Evolutionary conservation across 2,329 filamentous ascomycete species (phyloP).

Genomic region (Ilyonectria robusta): DNA sequence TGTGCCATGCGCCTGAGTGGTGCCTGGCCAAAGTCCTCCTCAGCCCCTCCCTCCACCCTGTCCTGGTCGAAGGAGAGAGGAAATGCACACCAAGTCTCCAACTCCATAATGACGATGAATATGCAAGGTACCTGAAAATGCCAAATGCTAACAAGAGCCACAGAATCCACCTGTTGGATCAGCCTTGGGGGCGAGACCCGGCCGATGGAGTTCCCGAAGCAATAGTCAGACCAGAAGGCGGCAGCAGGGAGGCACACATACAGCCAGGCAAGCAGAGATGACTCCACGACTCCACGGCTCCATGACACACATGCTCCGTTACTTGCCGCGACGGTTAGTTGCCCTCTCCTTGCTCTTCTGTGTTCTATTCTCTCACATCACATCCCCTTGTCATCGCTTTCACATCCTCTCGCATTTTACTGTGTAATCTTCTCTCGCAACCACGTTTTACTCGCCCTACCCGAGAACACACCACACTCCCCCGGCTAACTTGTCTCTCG

Average conservation of each 20-base stretch:
- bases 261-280: not conserved
- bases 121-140: slow-evolving; percentile 27
- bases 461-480: not conserved
- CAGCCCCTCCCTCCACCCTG: slow-evolving; percentile 23
- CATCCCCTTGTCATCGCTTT: not conserved
- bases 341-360: not conserved
- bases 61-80: slow-evolving; percentile 17
- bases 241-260: not conserved
- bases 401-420: not conserved
- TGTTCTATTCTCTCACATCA: not conserved
- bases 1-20: slow-evolving; percentile 12
- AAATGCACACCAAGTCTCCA: not conserved
- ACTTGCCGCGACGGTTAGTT: not conserved
- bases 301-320: not conserved
- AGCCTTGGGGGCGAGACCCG: slow-evolving; percentile 31
- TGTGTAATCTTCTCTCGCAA: not conserved
- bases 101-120: slow-evolving; percentile 13
- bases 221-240: slow-evolving; percentile 32
- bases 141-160: slow-evolving; percentile 19
- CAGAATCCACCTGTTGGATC: slow-evolving; percentile 27
- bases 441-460: not conserved
- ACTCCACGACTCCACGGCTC: not conserved
- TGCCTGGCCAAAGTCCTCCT: slow-evolving; percentile 10
- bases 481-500: slow-evolving; percentile 12
- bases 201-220: slow-evolving; percentile 30